Conservation (phyloP, 129 eudicot species). For the Gnaphalium uliginosum region DNA sequence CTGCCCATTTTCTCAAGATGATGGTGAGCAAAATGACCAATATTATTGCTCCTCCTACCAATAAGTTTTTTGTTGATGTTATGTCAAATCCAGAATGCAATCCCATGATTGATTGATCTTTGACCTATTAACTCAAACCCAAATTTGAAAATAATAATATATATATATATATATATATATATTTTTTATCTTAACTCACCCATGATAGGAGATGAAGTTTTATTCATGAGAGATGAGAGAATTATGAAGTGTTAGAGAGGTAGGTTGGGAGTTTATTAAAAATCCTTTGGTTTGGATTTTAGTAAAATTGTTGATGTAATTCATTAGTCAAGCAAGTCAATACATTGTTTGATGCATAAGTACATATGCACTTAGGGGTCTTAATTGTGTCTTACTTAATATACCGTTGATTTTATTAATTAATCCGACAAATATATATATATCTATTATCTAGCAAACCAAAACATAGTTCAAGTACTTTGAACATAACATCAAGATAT, state of each 20-base stretch:
- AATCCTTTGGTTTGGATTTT: slow-evolving; percentile 49
- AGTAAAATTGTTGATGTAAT: slow-evolving; percentile 4
- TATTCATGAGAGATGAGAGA: slow-evolving; percentile 22
- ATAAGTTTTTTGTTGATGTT: slow-evolving; percentile 35
- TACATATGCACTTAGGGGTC: slow-evolving; percentile 27
- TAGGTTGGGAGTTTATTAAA: slow-evolving; percentile 25
- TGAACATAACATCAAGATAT: slow-evolving; percentile 21
- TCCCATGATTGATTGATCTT: slow-evolving; percentile 44
- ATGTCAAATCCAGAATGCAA: slow-evolving; percentile 40
- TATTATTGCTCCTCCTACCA: slow-evolving; percentile 50
- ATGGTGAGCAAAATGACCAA: slow-evolving; percentile 51
- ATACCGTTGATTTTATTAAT: slow-evolving; percentile 27
- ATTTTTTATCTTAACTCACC: slow-evolving; percentile 3
- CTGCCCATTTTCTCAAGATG: slow-evolving; percentile 47
- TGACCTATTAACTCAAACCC: background rate
- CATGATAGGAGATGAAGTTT: slow-evolving; percentile 20
- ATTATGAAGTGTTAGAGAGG: slow-evolving; percentile 23
- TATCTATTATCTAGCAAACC: slow-evolving; percentile 28
- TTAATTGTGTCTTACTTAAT: slow-evolving; percentile 27
- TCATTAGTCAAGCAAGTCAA: slow-evolving; percentile 24
- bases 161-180: background rate
- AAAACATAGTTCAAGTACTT: slow-evolving; percentile 30
- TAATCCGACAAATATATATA: background rate
- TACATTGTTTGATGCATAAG: background rate
- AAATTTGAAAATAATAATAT: background rate